Conservation (phyloP, 129 eudicot species). For the Ambrosia artemisiifolia region DNA sequence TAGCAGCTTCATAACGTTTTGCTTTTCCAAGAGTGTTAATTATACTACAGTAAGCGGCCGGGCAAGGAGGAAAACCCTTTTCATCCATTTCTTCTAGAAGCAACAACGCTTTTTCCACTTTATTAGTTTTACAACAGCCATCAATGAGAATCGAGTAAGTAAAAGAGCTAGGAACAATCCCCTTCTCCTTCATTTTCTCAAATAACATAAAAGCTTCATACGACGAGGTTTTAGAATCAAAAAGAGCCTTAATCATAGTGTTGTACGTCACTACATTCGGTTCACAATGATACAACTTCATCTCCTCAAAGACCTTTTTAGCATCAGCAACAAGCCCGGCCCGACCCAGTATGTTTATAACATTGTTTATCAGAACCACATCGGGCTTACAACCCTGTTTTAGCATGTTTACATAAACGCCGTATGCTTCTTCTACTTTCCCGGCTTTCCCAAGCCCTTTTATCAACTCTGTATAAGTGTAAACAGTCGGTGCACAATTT, state of each 20-base stretch:
- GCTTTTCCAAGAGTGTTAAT: slow-evolving; percentile 80
- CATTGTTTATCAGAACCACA: slow-evolving; percentile 81
- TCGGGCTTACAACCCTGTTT: slow-evolving; percentile 76
- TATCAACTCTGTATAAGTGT: slow-evolving; percentile 84
- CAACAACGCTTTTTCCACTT: slow-evolving; percentile 69
- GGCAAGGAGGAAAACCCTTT: slow-evolving; percentile 91
- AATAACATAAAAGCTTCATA: slow-evolving; percentile 53
- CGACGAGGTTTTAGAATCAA: slow-evolving; percentile 62
- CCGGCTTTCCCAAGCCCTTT: slow-evolving; percentile 73
- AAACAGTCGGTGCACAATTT: slow-evolving; percentile 73
- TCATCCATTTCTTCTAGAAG: slow-evolving; percentile 97
- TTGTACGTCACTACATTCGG: slow-evolving; percentile 94
- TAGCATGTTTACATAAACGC: slow-evolving; percentile 48
- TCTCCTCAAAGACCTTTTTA: slow-evolving; percentile 65
- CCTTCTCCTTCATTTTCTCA: slow-evolving; percentile 67
- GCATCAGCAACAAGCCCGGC: slow-evolving; percentile 68
- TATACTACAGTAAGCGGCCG: slow-evolving; percentile 90
- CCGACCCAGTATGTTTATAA: slow-evolving; percentile 72
- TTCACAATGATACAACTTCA: slow-evolving; percentile 59
- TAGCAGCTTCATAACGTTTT: slow-evolving; percentile 91
- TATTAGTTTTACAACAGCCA: slow-evolving; percentile 81
- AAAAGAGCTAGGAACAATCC: slow-evolving; percentile 66
- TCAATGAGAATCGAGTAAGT: slow-evolving; percentile 89
- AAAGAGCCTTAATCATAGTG: slow-evolving; percentile 65
- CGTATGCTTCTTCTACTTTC: slow-evolving; percentile 72